Percentiles rank a stretch among this genome's conserved stretches.
Evolutionary conservation across 805 yeast species (phyloP).

Genomic region (Lipomyces kockii): DNA sequence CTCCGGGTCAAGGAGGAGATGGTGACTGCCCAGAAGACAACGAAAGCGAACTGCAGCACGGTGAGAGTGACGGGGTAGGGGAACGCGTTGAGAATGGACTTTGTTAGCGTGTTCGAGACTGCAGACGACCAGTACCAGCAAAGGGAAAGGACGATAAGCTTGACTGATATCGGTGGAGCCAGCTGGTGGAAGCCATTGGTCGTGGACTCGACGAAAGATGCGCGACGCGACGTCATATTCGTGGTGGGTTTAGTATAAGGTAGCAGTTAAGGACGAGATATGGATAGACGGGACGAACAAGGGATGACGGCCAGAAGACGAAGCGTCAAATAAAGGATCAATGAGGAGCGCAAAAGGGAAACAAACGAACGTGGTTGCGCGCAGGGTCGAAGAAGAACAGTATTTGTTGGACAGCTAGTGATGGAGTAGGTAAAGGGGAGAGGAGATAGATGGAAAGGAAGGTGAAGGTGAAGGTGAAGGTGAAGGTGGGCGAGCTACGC

Average conservation of each 20-base stretch:
- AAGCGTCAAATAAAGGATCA: no score
- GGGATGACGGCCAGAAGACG: neutral
- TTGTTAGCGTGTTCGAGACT: slow-evolving; percentile 78
- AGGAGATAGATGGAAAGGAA: neutral
- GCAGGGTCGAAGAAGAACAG: neutral
- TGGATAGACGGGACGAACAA: neutral
- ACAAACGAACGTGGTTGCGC: neutral
- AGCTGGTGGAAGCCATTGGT: slow-evolving; percentile 45
- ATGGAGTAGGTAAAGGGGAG: neutral
- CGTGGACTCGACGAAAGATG: slow-evolving; percentile 15
- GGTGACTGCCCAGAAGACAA: slow-evolving; percentile 55
- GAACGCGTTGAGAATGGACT: slow-evolving; percentile 70
- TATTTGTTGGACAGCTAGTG: neutral
- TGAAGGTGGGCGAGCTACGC: neutral
- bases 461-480: neutral
- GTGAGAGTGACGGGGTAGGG: slow-evolving; percentile 87
- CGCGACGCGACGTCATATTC: neutral
- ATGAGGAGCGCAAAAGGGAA: neutral
- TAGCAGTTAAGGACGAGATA: neutral
- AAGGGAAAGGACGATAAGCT: slow-evolving; percentile 61
- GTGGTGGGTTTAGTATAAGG: neutral
- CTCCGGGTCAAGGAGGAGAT: slow-evolving; percentile 38
- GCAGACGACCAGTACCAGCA: slow-evolving; percentile 84
- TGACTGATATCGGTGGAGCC: slow-evolving; percentile 52
- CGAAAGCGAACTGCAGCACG: slow-evolving; percentile 80